A percentile compares a stretch with the other conserved stretches of the same genome.
phyloP scores from a whole-genome alignment of 2,329 filamentous ascomycete genomes.

The Ilyonectria destructans region DNA sequence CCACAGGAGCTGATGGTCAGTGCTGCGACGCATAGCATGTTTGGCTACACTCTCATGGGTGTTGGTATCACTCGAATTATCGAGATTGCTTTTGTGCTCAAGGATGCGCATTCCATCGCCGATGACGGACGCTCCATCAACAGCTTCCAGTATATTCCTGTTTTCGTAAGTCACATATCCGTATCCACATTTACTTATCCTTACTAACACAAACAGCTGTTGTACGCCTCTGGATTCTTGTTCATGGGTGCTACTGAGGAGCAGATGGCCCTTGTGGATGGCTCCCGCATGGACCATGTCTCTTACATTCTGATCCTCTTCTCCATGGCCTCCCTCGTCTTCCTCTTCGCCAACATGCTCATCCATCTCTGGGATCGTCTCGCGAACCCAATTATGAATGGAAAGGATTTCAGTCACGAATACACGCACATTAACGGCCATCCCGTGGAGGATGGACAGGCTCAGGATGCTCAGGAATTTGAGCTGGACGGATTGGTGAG shows the following conservation, averaged over 20 bases:
- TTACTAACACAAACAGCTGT: constrained; percentile 70
- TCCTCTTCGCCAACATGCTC: constrained; percentile 92
- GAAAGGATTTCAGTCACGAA: constrained; percentile 58
- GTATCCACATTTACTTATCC: background rate
- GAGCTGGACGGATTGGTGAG: constrained; percentile 93
- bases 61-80: constrained; percentile 88
- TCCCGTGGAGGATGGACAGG: constrained; percentile 67
- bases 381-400: constrained; percentile 55
- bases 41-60: constrained; percentile 96
- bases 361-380: constrained; percentile 85
- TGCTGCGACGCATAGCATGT: constrained; percentile 89
- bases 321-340: constrained; percentile 90
- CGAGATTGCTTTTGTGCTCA: constrained; percentile 90
- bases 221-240: constrained; percentile 93
- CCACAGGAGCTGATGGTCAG: constrained; percentile 88
- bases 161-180: constrained; percentile 66
- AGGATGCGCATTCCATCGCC: constrained; percentile 77
- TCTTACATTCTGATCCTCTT: constrained; percentile 94
- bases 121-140: constrained; percentile 80
- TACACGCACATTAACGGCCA: constrained; percentile 53
- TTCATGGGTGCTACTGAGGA: constrained; percentile 99
- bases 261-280: constrained; percentile 86
- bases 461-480: constrained; percentile 91
- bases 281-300: constrained; percentile 87
- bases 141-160: constrained; percentile 70